Evolutionary conservation across 352 stramenopile genomes (phyloP), one percentile per base, ranked within the genome.

Genomic region (Pythium coloratum): DNA sequence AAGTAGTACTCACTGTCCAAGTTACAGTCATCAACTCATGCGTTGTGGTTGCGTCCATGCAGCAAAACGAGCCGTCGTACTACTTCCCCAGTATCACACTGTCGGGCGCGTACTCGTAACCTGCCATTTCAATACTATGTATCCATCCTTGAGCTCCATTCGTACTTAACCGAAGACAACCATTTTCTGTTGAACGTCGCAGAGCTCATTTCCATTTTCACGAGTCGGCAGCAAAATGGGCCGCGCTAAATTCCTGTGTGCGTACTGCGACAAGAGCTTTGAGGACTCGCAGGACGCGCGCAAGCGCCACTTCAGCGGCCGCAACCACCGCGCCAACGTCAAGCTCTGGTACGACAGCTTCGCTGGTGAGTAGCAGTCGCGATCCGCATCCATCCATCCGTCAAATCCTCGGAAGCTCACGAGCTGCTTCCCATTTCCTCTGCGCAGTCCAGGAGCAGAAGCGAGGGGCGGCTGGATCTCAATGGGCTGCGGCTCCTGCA

Each of bases 41-140:
- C 38, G 6, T 46, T n/a, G n/a, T 18, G 42, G 12, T 16, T 32
- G 20, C 55, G 10, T 30, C 28, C 64, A 47, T n/a, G 14, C 34
- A 91, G 76, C 76, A 78, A 53, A 81, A 73, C 47, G 84, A 90
- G 53, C 77, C 83, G 6, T 92, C 85, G 33, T 95, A 93, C 55
- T 95, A 90, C 70, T 94, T 95, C 68, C 87, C 87, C 6, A 94
- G 87, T 76, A 95, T 95, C 71, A 92, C 86, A 20, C 56, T 95
- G 49, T 88, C 83, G 1, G 85, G 85, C 10, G 82, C 78, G 18
- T 94, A 94, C 68, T 90, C 81, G 30, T 91, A 88, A 16, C 33
- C 8, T 49, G 32, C 18, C 14, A 32, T 3, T 44, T 49, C n/a
- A 58, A 34, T 20, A 4, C 51, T 42, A 42, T 58, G 28, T 26